Evolutionary conservation across 2,329 filamentous ascomycete species (phyloP), one percentile per base, ranked within the genome.

Genomic region (Nectriaceae sp.): DNA sequence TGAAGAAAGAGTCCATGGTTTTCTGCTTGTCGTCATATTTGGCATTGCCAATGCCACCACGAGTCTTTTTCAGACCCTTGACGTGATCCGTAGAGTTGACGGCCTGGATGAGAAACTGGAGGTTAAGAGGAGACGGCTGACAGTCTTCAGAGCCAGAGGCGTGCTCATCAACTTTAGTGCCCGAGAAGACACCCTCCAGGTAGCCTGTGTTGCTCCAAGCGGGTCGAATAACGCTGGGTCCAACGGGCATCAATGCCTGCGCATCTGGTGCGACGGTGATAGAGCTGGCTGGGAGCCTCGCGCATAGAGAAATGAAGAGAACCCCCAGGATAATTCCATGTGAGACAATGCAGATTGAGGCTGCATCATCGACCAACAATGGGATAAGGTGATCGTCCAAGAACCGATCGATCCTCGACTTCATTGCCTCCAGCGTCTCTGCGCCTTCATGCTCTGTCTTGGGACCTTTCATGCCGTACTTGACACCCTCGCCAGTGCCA

Each of bases 301-400:
- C 69, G 6, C 87, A 70, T 13, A 96, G 66, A 11, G 78, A 75
- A 46, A 78, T 77, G 77, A 88, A 85, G 0, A 96, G 68, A 24
- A 83, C 77, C 2, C 82, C 83, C 3, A 96, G 78, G 35, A 96
- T 83, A 52, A 96, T 85, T 15, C 92, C 91, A 62, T 97, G 92
- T 2, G 91, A 87, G 3, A 96, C 87, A 13, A 96, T 21, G 49
- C 55, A 42, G 40, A 55, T 47, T 18, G 37, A 21, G 1, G 49
- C 40, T 1, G 26, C 47, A 10, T 53, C 45, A 24, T 53, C 47
- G 1, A 24, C 24, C 1, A 64, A 38, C 4, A 88, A 51, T 10
- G 85, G 85, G 4, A 80, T 56, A 1, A 96, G 70, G 60, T 87
- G 75, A 8, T 74, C 66, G 47, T 85, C 75, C 19, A 96, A 68